These are phyloP conservation scores for Porodaedalea pini DNA, from an alignment of 1,284 basidiomycete species.

Conservation along the genomic window DNA sequence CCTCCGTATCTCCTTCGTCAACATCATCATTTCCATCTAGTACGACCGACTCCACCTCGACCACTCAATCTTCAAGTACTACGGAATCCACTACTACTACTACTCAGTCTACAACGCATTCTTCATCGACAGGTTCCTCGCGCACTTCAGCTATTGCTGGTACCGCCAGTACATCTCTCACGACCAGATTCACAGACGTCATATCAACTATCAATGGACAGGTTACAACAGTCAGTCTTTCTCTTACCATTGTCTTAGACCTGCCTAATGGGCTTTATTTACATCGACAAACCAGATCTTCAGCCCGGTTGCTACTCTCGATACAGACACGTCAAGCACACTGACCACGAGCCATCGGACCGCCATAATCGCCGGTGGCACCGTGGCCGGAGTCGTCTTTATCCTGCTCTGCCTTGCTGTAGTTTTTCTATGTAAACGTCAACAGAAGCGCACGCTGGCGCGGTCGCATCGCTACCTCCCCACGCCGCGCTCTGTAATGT, in stretches of 20 bases:
- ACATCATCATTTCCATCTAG: not conserved
- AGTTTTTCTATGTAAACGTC: constrained; percentile 40
- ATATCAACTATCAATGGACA: constrained; percentile 11
- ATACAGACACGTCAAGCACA: constrained; percentile 7
- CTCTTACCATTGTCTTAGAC: not conserved
- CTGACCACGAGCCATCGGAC: constrained; percentile 29
- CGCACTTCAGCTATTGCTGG: not conserved
- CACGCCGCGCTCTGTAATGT: constrained; percentile 37
- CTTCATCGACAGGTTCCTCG: not conserved
- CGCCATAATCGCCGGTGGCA: constrained; percentile 44
- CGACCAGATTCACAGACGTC: constrained; percentile 15
- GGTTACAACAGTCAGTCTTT: constrained; percentile 16
- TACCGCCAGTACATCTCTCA: constrained; percentile 6
- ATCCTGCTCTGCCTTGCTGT: constrained; percentile 35
- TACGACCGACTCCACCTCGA: not conserved
- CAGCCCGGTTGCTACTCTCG: constrained; percentile 29
- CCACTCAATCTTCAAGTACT: not conserved
- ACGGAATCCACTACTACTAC: not conserved
- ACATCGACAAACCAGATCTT: constrained; percentile 23
- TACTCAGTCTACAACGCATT: not conserved
- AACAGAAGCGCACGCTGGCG: constrained; percentile 38
- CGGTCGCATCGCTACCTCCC: constrained; percentile 32
- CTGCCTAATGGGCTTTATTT: not conserved
- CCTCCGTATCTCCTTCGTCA: not conserved
- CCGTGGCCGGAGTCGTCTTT: constrained; percentile 41